Base-by-base conservation (phyloP, 495 filamentous ascomycete species). In the Hypomontagnella submonticulosa region DNA sequence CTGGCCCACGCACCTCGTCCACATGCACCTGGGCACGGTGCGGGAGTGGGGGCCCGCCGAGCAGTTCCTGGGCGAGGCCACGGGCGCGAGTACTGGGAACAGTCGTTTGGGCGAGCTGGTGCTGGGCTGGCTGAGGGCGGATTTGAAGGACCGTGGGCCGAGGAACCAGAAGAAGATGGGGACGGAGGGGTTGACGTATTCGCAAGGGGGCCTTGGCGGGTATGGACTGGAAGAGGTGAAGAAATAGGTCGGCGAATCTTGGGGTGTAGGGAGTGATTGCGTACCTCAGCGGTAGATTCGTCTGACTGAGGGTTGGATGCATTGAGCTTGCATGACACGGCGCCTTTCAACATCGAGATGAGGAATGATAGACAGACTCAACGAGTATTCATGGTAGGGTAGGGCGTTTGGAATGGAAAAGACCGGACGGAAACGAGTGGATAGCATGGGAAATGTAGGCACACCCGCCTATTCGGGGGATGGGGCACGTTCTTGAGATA, bases 1-100 rank as follows among this genome's bases (percentile, higher is more conserved):
- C 33, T 99, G 95, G 95, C 95, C 95, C 48, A 96, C 89, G 0
- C 93, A 99, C 78, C 76, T 99, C 48, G 93, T 97, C 49, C 93
- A 97, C 68, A 97, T 98, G 93, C 87, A 91, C 71, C 71, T 94
- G 37, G 95, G 95, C 3, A 85, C 79, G 51, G 90, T 98, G 38
- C 92, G 90, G 80, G 89, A 90, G 70, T 92, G 88, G 88, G 96
- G 95, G 0, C 75, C 77, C 19, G 83, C 91, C 27, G 87, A 89
- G 57, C 57, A 75, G 47, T 80, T 82, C 71, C 58, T 83, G 18
- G 75, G 69, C 8, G 50, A 83, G 47, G 70, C 78, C 0, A 76
- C 75, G 1, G 73, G 80, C 50, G 73, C 76, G 13, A 81, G 75
- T 2, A 85, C 83, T 55, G 87, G 86, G 56, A 94, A 96, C 71